Evolutionary conservation across 495 filamentous ascomycete genomes (phyloP).

Genomic region (Tuber umbilicatum): DNA sequence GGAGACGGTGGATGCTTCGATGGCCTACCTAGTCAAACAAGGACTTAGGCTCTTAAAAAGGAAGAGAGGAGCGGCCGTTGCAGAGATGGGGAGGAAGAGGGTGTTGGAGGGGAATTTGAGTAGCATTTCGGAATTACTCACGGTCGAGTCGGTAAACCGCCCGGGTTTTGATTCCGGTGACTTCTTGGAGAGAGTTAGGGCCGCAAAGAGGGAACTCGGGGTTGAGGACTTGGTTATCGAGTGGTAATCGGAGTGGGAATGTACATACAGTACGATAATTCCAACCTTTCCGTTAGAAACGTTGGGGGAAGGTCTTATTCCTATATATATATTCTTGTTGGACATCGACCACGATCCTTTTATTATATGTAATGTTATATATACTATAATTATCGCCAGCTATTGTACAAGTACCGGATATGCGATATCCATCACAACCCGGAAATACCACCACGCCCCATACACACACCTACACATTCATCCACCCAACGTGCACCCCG

Average conservation of each 20-base stretch:
- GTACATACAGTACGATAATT: background rate
- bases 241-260: background rate
- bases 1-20: conserved; percentile 6
- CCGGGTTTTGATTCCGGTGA: background rate
- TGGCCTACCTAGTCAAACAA: background rate
- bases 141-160: background rate
- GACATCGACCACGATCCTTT: background rate
- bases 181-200: background rate
- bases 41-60: conserved; percentile 28
- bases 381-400: too few species aligned
- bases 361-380: too few species aligned
- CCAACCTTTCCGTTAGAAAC: background rate
- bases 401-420: background rate
- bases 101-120: background rate
- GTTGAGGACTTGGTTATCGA: conserved; percentile 11
- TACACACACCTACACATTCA: too few species aligned
- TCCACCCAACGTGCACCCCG: too few species aligned
- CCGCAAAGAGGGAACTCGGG: conserved; percentile 25
- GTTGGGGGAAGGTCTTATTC: background rate
- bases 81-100: background rate
- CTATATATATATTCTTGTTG: background rate
- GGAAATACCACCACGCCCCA: background rate
- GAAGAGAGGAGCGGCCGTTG: conserved; percentile 21
- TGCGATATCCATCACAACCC: background rate
- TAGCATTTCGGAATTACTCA: background rate